These are phyloP conservation scores for Chaetothyriales sp. DNA, from an alignment of 2,329 filamentous ascomycete genomes.

Conservation along the genomic window DNA sequence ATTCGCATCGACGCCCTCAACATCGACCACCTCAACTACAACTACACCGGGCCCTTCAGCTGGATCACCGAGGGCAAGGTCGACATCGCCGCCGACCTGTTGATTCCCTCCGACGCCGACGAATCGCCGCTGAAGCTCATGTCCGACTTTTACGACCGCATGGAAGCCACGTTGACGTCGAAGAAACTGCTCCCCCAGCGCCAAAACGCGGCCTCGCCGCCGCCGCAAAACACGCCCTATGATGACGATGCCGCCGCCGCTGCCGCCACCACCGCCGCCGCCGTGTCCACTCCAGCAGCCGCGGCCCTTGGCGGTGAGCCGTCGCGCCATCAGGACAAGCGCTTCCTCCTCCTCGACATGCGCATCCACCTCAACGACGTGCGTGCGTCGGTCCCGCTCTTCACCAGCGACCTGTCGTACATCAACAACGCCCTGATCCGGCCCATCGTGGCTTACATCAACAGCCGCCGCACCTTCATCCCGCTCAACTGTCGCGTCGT, in stretches of 20 bases:
- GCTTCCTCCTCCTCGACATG: constrained; percentile 85
- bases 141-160: constrained; percentile 90
- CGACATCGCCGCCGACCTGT: constrained; percentile 89
- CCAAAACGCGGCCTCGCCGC: constrained; percentile 1
- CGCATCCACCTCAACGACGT: constrained; percentile 93
- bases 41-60: constrained; percentile 83
- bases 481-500: constrained; percentile 90
- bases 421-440: constrained; percentile 90
- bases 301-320: constrained; percentile 2
- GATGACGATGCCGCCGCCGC: constrained; percentile 10
- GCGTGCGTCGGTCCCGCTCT: constrained; percentile 80
- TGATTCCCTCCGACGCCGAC: constrained; percentile 78
- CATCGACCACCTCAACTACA: constrained; percentile 90
- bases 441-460: constrained; percentile 96
- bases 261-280: no score
- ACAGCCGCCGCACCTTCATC: constrained; percentile 86
- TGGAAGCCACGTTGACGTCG: constrained; percentile 50
- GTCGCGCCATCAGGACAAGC: constrained; percentile 43
- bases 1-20: constrained; percentile 84
- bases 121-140: constrained; percentile 87
- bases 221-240: constrained; percentile 2
- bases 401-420: constrained; percentile 83
- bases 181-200: constrained; percentile 11
- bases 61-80: constrained; percentile 98
- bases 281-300: neutral